These are phyloP conservation scores for Beauveria sp. DNA, from an alignment of 2,329 filamentous ascomycete genomes.

Conservation along the genomic window DNA sequence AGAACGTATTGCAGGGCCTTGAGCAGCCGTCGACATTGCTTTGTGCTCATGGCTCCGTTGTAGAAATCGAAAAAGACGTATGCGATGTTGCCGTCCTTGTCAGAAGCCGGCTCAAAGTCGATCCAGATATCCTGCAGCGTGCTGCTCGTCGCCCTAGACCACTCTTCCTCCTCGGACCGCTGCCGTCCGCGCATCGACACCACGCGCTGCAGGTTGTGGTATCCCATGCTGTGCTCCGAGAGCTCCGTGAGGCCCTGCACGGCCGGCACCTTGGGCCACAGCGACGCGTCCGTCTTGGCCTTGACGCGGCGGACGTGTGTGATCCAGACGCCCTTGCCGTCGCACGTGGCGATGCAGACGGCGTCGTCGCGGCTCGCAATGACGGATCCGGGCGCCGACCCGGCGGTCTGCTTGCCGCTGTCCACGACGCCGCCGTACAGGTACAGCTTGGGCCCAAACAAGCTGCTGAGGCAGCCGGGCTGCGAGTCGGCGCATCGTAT, in stretches of 20 bases:
- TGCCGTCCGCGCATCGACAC: constrained; percentile 11
- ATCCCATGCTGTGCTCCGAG: constrained; percentile 18
- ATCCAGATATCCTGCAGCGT: constrained; percentile 34
- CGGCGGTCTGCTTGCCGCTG: constrained; percentile 15
- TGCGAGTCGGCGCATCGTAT: constrained; percentile 34
- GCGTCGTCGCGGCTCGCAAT: constrained; percentile 28
- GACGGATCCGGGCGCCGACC: constrained; percentile 18
- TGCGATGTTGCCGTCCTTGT: constrained; percentile 21
- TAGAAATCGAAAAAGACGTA: constrained; percentile 36
- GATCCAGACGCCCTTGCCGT: constrained; percentile 33
- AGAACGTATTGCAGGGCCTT: constrained; percentile 28
- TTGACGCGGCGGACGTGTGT: constrained; percentile 32
- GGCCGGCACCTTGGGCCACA: constrained; percentile 35
- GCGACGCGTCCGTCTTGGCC: constrained; percentile 26
- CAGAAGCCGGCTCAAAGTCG: constrained; percentile 21
- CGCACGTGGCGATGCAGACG: constrained; percentile 29
- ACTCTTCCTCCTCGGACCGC: constrained; percentile 18
- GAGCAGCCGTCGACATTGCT: constrained; percentile 28
- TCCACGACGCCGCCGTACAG: constrained; percentile 34
- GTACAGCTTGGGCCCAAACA: constrained; percentile 30
- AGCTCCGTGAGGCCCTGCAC: constrained; percentile 26
- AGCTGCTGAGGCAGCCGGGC: constrained; percentile 29
- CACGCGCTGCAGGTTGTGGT: constrained; percentile 16
- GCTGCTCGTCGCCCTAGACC: constrained; percentile 19
- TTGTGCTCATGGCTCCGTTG: constrained; percentile 35